Conservation (phyloP, 2,329 filamentous ascomycete species). For the Ploettnerulaceae sp. region DNA sequence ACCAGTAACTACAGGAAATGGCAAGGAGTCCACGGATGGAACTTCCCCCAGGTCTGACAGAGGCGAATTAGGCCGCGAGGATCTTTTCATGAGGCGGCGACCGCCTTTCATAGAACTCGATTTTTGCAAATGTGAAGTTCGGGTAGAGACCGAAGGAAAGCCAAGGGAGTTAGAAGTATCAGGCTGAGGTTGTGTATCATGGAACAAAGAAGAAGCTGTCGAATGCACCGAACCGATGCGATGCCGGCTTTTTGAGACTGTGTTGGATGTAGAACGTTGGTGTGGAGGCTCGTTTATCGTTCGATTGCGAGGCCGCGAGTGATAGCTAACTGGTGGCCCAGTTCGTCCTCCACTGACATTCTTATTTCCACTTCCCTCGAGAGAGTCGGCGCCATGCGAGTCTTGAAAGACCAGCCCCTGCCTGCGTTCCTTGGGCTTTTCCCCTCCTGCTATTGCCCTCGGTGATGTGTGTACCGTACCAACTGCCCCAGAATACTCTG, state of each 20-base stretch:
- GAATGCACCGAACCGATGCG: conserved; percentile 69
- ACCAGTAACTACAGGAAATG: conserved; percentile 54
- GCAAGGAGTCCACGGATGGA: conserved; percentile 56
- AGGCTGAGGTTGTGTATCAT: conserved; percentile 40
- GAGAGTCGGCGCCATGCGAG: conserved; percentile 41
- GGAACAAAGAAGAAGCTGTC: conserved; percentile 48
- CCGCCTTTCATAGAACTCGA: conserved; percentile 40
- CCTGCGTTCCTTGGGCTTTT: conserved; percentile 40
- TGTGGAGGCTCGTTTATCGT: conserved; percentile 42
- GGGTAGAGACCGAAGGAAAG: conserved; percentile 39
- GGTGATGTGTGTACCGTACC: conserved; percentile 44
- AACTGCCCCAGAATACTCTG: conserved; percentile 14
- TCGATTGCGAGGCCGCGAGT: conserved; percentile 43
- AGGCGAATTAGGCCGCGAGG: conserved; percentile 53
- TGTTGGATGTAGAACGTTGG: conserved; percentile 36
- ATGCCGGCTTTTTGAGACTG: conserved; percentile 47
- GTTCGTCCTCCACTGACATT: conserved; percentile 11
- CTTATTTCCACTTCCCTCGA: conserved; percentile 18
- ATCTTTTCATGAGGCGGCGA: conserved; percentile 51
- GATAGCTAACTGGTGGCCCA: conserved; percentile 29
- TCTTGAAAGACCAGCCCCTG: conserved; percentile 60
- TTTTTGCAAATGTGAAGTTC: conserved; percentile 31
- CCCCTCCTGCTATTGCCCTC: conserved; percentile 42
- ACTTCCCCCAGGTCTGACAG: conserved; percentile 40
- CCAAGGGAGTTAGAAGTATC: conserved; percentile 37